Conservation (phyloP, 495 filamentous ascomycete species). For the Bacidia gigantensis region DNA sequence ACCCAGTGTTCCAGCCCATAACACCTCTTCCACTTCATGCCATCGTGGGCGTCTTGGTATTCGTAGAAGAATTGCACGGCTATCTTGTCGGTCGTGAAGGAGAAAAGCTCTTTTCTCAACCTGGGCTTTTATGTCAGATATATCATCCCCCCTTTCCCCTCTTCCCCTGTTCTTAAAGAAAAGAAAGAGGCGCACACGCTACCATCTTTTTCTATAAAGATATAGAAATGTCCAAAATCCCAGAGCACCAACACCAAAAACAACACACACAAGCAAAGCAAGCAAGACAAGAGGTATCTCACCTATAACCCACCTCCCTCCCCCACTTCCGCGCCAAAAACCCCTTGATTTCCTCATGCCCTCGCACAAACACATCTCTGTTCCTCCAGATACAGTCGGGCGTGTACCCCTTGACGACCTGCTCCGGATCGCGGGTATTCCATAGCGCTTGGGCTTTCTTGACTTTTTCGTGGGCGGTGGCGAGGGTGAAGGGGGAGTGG, state of each 20-base stretch:
- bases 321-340: constrained; percentile 72
- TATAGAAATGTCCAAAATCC: not conserved
- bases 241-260: not conserved
- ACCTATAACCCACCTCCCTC: constrained; percentile 53
- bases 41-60: constrained; percentile 53
- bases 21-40: constrained; percentile 64
- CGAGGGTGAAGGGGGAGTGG: too few relatives aligned
- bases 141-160: not conserved
- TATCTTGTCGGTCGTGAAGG: constrained; percentile 56
- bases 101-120: constrained; percentile 79
- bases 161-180: not conserved
- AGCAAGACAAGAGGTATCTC: not conserved
- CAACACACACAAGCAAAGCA: too few relatives aligned
- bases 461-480: too few relatives aligned
- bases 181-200: not conserved
- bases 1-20: too few relatives aligned
- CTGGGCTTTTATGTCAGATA: too few relatives aligned
- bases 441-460: too few relatives aligned
- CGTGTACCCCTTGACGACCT: constrained; percentile 63
- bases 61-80: constrained; percentile 94
- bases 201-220: not conserved
- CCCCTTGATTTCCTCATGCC: constrained; percentile 50
- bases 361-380: constrained; percentile 54
- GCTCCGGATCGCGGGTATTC: constrained; percentile 60
- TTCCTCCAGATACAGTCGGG: constrained; percentile 73